phyloP scores from a whole-genome alignment of 2,329 filamentous ascomycete genomes.

The Ascochyta viciae-villosae region DNA sequence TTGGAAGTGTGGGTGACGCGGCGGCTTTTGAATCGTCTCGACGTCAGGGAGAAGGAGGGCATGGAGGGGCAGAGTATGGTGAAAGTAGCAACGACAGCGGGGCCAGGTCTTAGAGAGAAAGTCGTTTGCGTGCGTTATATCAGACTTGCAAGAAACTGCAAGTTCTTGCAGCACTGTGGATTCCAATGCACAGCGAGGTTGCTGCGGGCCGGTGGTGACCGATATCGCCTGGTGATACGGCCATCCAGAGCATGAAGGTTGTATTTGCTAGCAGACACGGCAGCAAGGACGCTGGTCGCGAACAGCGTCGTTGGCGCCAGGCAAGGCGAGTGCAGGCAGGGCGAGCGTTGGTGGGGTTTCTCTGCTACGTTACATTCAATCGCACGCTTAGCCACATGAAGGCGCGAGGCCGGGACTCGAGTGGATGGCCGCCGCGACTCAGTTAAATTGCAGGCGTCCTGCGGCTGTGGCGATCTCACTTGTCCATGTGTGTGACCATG shows the following conservation, averaged over 20 bases:
- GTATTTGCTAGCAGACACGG: constrained; percentile 48
- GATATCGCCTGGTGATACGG: constrained; percentile 53
- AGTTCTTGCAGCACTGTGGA: constrained; percentile 27
- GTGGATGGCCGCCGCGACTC: constrained; percentile 22
- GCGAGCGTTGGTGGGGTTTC: constrained; percentile 37
- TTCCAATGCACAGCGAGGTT: constrained; percentile 40
- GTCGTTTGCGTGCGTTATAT: constrained; percentile 39
- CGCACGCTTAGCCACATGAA: constrained; percentile 20
- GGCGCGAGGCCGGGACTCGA: constrained; percentile 17
- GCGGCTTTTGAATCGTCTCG: constrained; percentile 48
- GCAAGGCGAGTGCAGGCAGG: constrained; percentile 32
- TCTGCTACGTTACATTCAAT: constrained; percentile 22
- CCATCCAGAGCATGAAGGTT: constrained; percentile 46
- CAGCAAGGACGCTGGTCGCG: constrained; percentile 25
- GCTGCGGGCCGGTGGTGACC: constrained; percentile 44
- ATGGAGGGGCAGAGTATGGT: constrained; percentile 37
- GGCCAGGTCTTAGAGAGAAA: constrained; percentile 32
- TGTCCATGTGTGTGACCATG: constrained; percentile 15
- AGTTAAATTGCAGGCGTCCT: constrained; percentile 28
- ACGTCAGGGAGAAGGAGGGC: constrained; percentile 37
- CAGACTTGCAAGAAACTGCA: constrained; percentile 24
- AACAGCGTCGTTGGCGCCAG: constrained; percentile 29
- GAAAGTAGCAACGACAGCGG: constrained; percentile 33
- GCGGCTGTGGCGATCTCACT: constrained; percentile 21
- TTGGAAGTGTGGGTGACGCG: constrained; percentile 39